Conservation (phyloP, 2,329 filamentous ascomycete genomes). For the Ceratocystis colombiana region DNA sequence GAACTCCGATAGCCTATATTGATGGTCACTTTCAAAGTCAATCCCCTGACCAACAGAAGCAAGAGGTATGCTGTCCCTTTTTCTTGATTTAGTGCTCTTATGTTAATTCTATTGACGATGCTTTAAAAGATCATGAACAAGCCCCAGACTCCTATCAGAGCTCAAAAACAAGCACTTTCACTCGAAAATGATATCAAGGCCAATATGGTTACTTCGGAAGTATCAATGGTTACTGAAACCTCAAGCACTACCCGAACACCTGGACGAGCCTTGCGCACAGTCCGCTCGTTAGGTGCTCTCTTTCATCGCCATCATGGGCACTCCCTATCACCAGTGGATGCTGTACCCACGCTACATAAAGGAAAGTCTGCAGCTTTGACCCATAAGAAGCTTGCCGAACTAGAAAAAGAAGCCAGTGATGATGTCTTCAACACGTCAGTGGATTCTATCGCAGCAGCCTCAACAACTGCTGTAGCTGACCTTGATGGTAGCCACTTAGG, state of each 20-base stretch:
- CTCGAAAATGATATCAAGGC: neutral
- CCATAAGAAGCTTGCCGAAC: constrained; percentile 10
- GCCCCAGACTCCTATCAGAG: neutral
- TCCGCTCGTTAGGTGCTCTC: constrained; percentile 21
- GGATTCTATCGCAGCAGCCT: constrained; percentile 12
- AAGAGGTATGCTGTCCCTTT: neutral
- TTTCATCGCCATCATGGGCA: constrained; percentile 21
- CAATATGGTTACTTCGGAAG: neutral
- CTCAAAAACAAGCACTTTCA: neutral
- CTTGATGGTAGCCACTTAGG: neutral
- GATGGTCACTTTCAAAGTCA: constrained; percentile 6
- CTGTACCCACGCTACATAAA: constrained; percentile 15
- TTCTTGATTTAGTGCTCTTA: no score
- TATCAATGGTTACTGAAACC: neutral
- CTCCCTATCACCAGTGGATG: neutral
- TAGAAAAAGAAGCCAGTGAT: neutral
- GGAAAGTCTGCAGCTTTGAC: neutral
- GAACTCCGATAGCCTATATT: neutral
- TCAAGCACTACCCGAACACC: constrained; percentile 11
- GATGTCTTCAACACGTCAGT: constrained; percentile 14
- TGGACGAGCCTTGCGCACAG: constrained; percentile 19
- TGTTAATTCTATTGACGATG: neutral
- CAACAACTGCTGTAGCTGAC: constrained; percentile 19
- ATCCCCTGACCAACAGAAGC: neutral
- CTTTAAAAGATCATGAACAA: neutral